These are phyloP conservation scores for Neurospora africana DNA, from an alignment of 495 filamentous ascomycete genomes.

Conservation along the genomic window DNA sequence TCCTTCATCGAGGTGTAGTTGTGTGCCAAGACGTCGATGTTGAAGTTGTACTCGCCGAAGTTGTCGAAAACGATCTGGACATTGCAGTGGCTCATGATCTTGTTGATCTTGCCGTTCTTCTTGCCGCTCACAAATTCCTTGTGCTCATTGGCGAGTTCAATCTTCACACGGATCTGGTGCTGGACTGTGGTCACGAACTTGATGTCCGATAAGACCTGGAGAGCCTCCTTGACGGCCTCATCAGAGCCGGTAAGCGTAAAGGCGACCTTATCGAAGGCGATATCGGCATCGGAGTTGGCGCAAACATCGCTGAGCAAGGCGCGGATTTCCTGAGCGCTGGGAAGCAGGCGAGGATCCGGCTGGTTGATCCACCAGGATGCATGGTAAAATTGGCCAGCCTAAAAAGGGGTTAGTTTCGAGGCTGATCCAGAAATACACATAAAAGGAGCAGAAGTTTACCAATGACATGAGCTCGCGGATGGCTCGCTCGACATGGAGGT, in stretches of 20 bases:
- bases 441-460: slow-evolving; percentile 36
- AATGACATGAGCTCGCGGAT: slow-evolving; percentile 90
- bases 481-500: slow-evolving; percentile 86
- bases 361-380: slow-evolving; percentile 91
- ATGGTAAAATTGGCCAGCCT: slow-evolving; percentile 96
- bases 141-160: slow-evolving; percentile 97
- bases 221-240: slow-evolving; percentile 84
- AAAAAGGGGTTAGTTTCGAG: slow-evolving; percentile 20
- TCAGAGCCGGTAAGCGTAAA: slow-evolving; percentile 94
- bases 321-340: slow-evolving; percentile 65
- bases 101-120: slow-evolving; percentile 99
- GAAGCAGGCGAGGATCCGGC: slow-evolving; percentile 59
- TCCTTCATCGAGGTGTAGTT: slow-evolving; percentile 88
- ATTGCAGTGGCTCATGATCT: slow-evolving; percentile 98
- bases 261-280: slow-evolving; percentile 84
- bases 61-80: slow-evolving; percentile 98
- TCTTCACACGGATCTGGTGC: slow-evolving; percentile 92
- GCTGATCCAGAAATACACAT: neutral
- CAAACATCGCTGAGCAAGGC: slow-evolving; percentile 92
- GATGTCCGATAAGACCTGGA: slow-evolving; percentile 86
- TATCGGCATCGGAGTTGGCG: slow-evolving; percentile 88
- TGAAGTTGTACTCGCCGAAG: slow-evolving; percentile 99
- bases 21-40: slow-evolving; percentile 89
- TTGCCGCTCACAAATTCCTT: slow-evolving; percentile 99
- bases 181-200: slow-evolving; percentile 77